phyloP scores from a whole-genome alignment of 129 eudicot species.

The Gnaphalium uliginosum region DNA sequence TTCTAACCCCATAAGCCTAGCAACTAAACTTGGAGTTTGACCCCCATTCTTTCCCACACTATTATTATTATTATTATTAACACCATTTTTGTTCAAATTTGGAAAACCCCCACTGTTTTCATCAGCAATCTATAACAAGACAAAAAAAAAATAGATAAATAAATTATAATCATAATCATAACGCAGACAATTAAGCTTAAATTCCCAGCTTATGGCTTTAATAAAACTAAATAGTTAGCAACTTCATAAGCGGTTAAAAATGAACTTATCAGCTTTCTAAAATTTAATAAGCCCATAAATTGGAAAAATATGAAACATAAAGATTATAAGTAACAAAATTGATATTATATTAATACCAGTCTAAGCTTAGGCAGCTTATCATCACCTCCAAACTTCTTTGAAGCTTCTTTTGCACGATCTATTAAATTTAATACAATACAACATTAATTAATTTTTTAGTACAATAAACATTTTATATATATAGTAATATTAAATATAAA shows the following conservation, averaged over 20 bases:
- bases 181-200: background rate
- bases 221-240: background rate
- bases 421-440: background rate
- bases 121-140: slow-evolving; percentile 57
- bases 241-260: background rate
- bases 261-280: no score
- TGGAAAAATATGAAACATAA: background rate
- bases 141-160: background rate
- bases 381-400: slow-evolving; percentile 69
- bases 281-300: background rate
- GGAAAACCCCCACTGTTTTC: slow-evolving; percentile 77
- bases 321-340: background rate
- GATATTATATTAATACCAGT: slow-evolving; percentile 46
- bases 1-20: slow-evolving; percentile 94
- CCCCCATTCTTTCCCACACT: slow-evolving; percentile 44
- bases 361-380: slow-evolving; percentile 68
- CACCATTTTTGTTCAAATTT: slow-evolving; percentile 46
- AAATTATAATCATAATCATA: no score
- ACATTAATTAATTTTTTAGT: background rate
- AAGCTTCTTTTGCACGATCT: slow-evolving; percentile 67
- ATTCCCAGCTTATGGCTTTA: background rate
- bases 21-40: slow-evolving; percentile 80
- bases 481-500: no score
- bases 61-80: slow-evolving; percentile 28
- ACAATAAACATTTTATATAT: background rate